Evolutionary conservation across 2,329 filamentous ascomycete species (phyloP), one percentile per base, ranked within the genome.

Genomic region (Fusarium nelsonii): DNA sequence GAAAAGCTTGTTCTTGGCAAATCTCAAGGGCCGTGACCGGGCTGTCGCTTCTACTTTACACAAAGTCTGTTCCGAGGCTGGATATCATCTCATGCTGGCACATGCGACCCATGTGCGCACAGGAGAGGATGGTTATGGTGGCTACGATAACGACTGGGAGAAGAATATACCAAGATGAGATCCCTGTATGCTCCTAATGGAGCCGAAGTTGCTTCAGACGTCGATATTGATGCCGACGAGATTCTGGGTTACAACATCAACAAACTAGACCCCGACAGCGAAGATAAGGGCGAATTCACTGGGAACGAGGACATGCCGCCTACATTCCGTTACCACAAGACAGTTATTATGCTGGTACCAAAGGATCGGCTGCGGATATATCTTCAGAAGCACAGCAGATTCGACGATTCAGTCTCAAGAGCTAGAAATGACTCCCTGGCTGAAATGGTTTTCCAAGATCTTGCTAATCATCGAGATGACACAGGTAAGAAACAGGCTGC

Each of bases 11-110:
- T 68, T 30, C 18, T 28, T 65, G 15, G 30, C n/a, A 14, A 70
- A 59, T 3, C 56, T 68, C 30, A 58, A 63, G 11, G 57, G 65
- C 3, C 50, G 50, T 3, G 67, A 68, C 36, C 57, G 56, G n/a
- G 45, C 53, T 11, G 44, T 68, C n/a, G 41, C 34, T 14, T 34
- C 30, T 16, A 23, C 39, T n/a, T 15, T 68, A 6, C 10, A 57
- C 20, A 40, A 54, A n/a, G 37, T 51, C 5, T 59, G 64, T 33
- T 62, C 64, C 6, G 15, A 43, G 9, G 45, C 50, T 44, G 64
- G 60, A 14, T 62, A 68, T 36, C 62, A 62, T 37, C 37, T 69
- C 14, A 30, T 69, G 18, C 49, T 68, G 5, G 61, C 56, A 8
- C 53, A 65, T 45, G n/a, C 48, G 34, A 62, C 40, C 3, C 63